Conservation (phyloP, 2,329 filamentous ascomycete genomes). For the Colletotrichum somersetense region DNA sequence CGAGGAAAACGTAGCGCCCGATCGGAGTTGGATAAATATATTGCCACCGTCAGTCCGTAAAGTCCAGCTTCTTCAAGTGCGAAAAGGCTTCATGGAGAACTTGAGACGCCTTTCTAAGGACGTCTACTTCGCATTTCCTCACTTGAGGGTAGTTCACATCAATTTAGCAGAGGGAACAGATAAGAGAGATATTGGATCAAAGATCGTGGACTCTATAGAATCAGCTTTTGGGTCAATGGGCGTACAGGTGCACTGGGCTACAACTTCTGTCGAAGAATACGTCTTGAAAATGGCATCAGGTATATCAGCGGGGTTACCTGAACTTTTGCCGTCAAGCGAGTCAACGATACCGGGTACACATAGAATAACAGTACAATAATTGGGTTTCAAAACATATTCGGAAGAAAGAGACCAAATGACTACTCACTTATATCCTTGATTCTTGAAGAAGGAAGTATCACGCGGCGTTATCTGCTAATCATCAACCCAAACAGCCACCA, state of each 20-base stretch:
- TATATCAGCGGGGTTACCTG: neutral
- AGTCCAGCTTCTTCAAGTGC: constrained; percentile 3
- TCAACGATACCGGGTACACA: neutral
- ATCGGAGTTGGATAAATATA: neutral
- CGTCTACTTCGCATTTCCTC: neutral
- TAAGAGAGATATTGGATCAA: constrained; percentile 2
- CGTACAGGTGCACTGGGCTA: constrained; percentile 12
- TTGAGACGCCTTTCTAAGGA: neutral
- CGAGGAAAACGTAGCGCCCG: neutral
- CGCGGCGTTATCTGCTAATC: neutral
- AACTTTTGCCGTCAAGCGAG: rapidly evolving
- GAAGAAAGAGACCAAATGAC: neutral
- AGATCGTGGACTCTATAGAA: neutral
- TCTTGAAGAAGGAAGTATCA: too few species aligned
- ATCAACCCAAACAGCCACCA: neutral
- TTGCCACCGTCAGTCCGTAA: constrained; percentile 9
- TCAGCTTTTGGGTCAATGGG: neutral
- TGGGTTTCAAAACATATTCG: neutral
- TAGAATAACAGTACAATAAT: neutral
- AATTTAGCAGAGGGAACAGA: neutral
- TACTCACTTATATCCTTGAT: neutral
- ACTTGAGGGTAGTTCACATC: neutral
- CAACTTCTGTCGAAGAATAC: too few species aligned
- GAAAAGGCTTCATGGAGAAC: neutral
- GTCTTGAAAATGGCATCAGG: neutral